These are phyloP conservation scores for Elaeagnus macrophylla DNA, from an alignment of 306 rosid species.

Conservation along the genomic window DNA sequence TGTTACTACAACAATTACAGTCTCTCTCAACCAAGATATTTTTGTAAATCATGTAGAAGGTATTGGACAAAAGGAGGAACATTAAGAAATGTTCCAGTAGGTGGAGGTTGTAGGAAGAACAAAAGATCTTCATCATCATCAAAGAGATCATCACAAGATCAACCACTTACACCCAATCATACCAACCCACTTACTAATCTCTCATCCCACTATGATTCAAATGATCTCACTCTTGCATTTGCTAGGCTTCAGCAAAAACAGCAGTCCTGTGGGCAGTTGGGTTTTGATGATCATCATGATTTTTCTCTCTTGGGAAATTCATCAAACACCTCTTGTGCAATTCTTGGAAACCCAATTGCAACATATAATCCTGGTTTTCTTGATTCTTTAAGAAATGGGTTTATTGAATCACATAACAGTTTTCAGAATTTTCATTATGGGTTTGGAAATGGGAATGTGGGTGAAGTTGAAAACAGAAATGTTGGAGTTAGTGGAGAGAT, in stretches of 20 bases:
- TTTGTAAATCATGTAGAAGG: slow-evolving; percentile 91
- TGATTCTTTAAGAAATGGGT: slow-evolving; percentile 55
- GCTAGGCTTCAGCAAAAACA: slow-evolving; percentile 57
- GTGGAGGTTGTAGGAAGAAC: slow-evolving; percentile 94
- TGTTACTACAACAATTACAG: slow-evolving; percentile 99
- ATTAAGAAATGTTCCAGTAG: slow-evolving; percentile 89
- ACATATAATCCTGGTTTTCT: slow-evolving; percentile 35
- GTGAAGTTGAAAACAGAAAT: slow-evolving; percentile 43
- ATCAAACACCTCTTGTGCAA: slow-evolving; percentile 22
- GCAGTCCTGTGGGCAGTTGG: slow-evolving; percentile 47
- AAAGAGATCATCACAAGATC: slow-evolving; percentile 48
- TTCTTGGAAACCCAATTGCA: slow-evolving; percentile 21
- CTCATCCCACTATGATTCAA: slow-evolving; percentile 50
- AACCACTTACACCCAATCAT: slow-evolving; percentile 34
- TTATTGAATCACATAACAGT: slow-evolving; percentile 33
- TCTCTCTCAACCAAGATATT: slow-evolving; percentile 92
- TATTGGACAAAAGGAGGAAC: slow-evolving; percentile 99
- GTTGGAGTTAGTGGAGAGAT: slow-evolving; percentile 38
- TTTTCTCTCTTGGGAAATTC: slow-evolving; percentile 36
- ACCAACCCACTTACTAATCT: slow-evolving; percentile 28
- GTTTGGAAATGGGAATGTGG: slow-evolving; percentile 44
- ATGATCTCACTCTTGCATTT: slow-evolving; percentile 69
- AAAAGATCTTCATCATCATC: slow-evolving; percentile 53
- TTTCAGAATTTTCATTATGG: slow-evolving; percentile 44
- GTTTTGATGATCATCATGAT: slow-evolving; percentile 41